Percentiles rank a stretch among this genome's conserved stretches.
phyloP scores from a whole-genome alignment of 176 grass and related monocot species.

The Bromus sterilis region DNA sequence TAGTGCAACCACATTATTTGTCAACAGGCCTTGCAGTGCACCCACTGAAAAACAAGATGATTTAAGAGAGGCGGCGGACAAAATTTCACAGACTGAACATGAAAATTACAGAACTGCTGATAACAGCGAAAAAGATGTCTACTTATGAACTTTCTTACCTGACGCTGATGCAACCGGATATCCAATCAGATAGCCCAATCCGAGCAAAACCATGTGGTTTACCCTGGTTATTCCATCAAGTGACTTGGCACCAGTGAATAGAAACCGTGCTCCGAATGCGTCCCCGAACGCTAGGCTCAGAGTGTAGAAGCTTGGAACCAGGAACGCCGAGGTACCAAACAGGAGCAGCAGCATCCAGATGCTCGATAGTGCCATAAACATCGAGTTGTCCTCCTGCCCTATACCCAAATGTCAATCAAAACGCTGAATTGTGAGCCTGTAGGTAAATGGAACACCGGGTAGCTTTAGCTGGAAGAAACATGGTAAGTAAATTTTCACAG shows the following conservation, averaged over 20 bases:
- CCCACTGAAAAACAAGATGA: constrained; percentile 34
- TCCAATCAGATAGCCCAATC: constrained; percentile 61
- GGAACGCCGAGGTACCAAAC: constrained; percentile 53
- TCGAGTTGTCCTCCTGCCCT: constrained; percentile 92
- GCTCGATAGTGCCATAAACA: constrained; percentile 67
- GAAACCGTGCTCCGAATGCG: constrained; percentile 35
- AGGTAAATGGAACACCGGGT: accelerated
- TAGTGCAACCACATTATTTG: constrained; percentile 83
- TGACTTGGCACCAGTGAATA: constrained; percentile 34
- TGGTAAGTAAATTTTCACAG: not conserved
- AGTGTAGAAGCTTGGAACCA: constrained; percentile 47
- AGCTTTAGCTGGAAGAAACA: not conserved
- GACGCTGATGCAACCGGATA: constrained; percentile 78
- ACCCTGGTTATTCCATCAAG: constrained; percentile 36
- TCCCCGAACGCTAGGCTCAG: constrained; percentile 40
- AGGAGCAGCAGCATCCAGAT: constrained; percentile 76
- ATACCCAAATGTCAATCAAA: constrained; percentile 51
- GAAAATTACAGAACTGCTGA: not conserved
- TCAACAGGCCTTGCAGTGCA: constrained; percentile 58
- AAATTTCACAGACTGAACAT: not conserved
- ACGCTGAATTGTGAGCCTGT: constrained; percentile 18
- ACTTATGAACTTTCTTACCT: constrained; percentile 30
- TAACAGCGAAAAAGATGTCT: not conserved
- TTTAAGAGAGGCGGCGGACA: not conserved
- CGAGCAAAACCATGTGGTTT: constrained; percentile 56